A percentile compares a stretch with the other conserved stretches of the same genome.
phyloP scores from a whole-genome alignment of 371 early-diverging fungal genomes.

The Saksenaea oblongispora region DNA sequence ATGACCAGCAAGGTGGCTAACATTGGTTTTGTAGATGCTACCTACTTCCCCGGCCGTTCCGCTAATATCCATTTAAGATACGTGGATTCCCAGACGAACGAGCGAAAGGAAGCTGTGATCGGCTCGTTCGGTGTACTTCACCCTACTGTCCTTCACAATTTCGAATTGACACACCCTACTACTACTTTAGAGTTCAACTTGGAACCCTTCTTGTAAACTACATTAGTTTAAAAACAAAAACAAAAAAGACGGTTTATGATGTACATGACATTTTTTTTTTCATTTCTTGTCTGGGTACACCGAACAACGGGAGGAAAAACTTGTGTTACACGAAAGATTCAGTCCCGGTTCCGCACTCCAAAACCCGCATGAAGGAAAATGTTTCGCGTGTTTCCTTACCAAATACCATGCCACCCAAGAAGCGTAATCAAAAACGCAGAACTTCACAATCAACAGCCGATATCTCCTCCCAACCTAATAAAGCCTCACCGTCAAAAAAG shows the following conservation, averaged over 20 bases:
- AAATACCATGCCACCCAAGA: slow-evolving; percentile 7
- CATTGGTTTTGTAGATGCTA: slow-evolving; percentile 54
- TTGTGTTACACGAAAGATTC: background rate
- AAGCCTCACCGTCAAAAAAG: background rate
- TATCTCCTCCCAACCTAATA: background rate
- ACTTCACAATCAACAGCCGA: background rate
- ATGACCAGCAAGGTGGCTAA: background rate
- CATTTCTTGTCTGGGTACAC: background rate
- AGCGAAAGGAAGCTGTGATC: slow-evolving; percentile 57
- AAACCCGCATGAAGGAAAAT: background rate
- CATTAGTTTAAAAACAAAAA: background rate
- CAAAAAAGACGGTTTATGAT: background rate
- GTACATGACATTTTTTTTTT: background rate
- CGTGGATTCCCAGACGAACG: slow-evolving; percentile 37
- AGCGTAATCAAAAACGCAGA: background rate
- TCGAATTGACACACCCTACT: slow-evolving; percentile 84
- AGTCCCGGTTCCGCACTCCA: background rate
- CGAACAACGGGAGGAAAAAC: background rate
- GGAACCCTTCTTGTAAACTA: slow-evolving; percentile 89
- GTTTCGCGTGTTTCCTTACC: background rate
- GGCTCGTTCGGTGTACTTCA: slow-evolving; percentile 95
- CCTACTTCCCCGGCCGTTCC: slow-evolving; percentile 92
- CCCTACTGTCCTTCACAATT: slow-evolving; percentile 87
- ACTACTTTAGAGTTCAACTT: slow-evolving; percentile 93
- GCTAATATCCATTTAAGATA: slow-evolving; percentile 82